Base-by-base conservation (phyloP, 768 basidiomycete genomes). In the Phylloporus arenicola region DNA sequence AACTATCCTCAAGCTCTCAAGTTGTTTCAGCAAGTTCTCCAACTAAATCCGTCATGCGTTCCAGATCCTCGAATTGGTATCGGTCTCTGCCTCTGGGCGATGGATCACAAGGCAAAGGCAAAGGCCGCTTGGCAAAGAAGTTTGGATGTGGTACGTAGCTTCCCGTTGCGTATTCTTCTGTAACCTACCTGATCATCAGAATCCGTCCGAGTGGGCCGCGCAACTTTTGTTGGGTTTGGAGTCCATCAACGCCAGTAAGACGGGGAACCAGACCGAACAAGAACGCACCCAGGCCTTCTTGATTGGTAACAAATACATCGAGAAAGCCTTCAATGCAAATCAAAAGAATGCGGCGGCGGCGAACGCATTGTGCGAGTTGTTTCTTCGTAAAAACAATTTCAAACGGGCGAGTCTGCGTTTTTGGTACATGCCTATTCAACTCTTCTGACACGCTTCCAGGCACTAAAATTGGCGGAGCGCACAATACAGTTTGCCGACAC, bases 51-150 rank as follows among this genome's bases (percentile, higher is more conserved):
- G 0, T 70, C 76, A 16, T 92, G 89, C 68, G 71, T 76, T 22
- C 96, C 95, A 0, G 95, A 99, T 67, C 95, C 96, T 30, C 82
- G 96, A 7, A 87, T 98, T 50, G 96, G 96, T 16, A 91, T 98
- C 35, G 96, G 96, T 9, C 71, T 99, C 5, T 97, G 95, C 68
- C 73, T 92, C 19, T 98, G 91, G 92, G 82, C 88, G 4, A 73
- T 96, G 71, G 88, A 88, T 51, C 81, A 95, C 57, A 86, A 84
- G 53, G 75, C 77, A 2, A 86, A 84, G 57, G 96, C 95, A 0
- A 84, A 82, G 56, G 79, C 79, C 20, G 95, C 95, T 0, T 99
- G 96, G 95, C 79, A 92, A 60, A 77, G 94, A 30, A 89, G 89
- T 57, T 64, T 91, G 47, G 88, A 89, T 68, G 81, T 92, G 56